Evolutionary conservation across 164 flowering plant species (phyloP).

Genomic region (Sedum album): DNA sequence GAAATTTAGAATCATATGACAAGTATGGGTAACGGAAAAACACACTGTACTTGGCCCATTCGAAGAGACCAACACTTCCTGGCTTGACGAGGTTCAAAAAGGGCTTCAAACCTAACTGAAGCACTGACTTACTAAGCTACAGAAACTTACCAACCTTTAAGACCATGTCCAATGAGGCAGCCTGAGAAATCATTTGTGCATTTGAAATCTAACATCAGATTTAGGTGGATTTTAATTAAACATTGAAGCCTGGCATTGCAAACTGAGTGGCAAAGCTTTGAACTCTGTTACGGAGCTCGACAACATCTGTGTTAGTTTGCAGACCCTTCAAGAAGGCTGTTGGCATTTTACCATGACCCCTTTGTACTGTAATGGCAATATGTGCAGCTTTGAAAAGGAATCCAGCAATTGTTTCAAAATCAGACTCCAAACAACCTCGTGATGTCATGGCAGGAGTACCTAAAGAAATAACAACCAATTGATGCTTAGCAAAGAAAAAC

Average conservation of each 20-base stretch:
- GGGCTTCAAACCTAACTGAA: background rate
- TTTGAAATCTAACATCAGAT: background rate
- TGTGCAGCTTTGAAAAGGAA: conserved; percentile 25
- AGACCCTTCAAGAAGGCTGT: conserved; percentile 24
- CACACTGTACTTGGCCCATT: too few relatives aligned
- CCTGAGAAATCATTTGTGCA: background rate
- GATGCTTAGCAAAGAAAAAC: too few relatives aligned
- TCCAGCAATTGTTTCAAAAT: conserved; percentile 28
- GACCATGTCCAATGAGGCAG: background rate
- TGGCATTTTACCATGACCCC: conserved; percentile 23
- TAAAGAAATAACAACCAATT: too few relatives aligned
- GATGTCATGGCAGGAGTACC: too few relatives aligned
- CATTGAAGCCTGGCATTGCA: conserved; percentile 33
- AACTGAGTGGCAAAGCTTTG: conserved; percentile 29
- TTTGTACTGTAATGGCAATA: conserved; percentile 20
- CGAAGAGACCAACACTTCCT: background rate
- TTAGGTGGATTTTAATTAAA: too few relatives aligned
- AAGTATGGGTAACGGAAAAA: too few relatives aligned
- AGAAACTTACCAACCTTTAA: background rate
- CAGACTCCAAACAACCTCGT: too few relatives aligned
- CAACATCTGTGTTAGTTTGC: conserved; percentile 23
- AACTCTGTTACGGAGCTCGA: conserved; percentile 25
- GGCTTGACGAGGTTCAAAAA: background rate
- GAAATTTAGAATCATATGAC: background rate
- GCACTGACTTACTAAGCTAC: background rate